Evolutionary conservation across 2,329 filamentous ascomycete genomes (phyloP).

Genomic region (Amesomyces nigricolor): DNA sequence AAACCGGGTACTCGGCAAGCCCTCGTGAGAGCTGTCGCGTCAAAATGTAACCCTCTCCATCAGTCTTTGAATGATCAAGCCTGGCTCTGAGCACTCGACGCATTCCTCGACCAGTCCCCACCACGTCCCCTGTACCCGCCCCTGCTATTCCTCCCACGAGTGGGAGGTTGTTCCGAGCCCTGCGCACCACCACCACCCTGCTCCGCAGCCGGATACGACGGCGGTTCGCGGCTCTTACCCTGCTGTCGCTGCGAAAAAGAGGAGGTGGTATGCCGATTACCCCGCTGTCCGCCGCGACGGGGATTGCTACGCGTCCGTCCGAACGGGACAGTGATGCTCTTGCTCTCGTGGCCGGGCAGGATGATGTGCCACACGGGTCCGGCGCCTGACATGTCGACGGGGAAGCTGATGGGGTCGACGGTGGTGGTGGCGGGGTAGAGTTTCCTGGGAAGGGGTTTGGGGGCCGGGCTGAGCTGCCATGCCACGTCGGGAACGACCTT

Average conservation of each 20-base stretch:
- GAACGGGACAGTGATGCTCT: conserved; percentile 35
- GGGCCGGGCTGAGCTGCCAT: conserved; percentile 54
- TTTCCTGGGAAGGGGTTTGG: conserved; percentile 50
- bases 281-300: conserved; percentile 27
- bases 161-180: conserved; percentile 16
- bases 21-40: too few relatives aligned
- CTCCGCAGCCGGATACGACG: conserved; percentile 29
- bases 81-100: too few relatives aligned
- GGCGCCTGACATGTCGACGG: conserved; percentile 27
- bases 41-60: too few relatives aligned
- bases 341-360: conserved; percentile 37
- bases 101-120: too few relatives aligned
- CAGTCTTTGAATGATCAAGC: too few relatives aligned
- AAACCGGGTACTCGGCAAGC: too few relatives aligned
- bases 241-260: conserved; percentile 20
- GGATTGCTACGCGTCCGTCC: conserved; percentile 31
- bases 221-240: conserved; percentile 24
- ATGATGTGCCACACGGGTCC: conserved; percentile 36
- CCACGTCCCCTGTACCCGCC: conserved; percentile 34
- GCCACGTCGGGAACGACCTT: conserved; percentile 54
- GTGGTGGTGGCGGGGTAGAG: conserved; percentile 43
- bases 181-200: conserved; percentile 16
- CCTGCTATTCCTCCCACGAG: conserved; percentile 32
- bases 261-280: conserved; percentile 14
- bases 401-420: conserved; percentile 26